Evolutionary conservation across 805 yeast genomes (phyloP).

Genomic region (Brettanomyces sp.): DNA sequence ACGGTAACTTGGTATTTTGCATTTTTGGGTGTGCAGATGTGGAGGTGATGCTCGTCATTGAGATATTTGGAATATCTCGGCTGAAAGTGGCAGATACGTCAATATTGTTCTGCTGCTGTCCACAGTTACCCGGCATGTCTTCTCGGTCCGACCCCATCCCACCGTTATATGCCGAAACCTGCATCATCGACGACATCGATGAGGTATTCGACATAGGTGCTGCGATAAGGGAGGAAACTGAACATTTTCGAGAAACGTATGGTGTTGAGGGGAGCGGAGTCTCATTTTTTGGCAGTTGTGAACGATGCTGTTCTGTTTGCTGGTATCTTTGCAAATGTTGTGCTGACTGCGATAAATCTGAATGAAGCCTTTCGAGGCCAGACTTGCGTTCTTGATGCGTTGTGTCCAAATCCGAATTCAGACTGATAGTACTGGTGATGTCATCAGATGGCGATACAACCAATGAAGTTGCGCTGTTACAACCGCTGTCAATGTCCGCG

Average conservation of each 20-base stretch:
- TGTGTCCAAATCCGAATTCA: not conserved
- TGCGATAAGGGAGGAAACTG: not conserved
- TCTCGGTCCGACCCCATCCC: too few species aligned
- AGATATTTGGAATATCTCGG: too few species aligned
- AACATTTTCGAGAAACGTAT: not conserved
- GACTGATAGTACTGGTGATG: not conserved
- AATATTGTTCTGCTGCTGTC: too few species aligned
- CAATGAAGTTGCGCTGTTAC: not conserved
- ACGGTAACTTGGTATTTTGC: too few species aligned
- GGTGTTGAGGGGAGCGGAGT: not conserved
- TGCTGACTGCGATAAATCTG: too few species aligned
- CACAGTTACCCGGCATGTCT: too few species aligned
- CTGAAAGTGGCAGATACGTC: too few species aligned
- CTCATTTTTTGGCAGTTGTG: too few species aligned
- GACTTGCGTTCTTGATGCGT: too few species aligned
- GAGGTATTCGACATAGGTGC: not conserved
- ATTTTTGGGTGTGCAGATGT: too few species aligned
- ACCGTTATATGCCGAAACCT: not conserved
- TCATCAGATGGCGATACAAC: conserved; percentile 1
- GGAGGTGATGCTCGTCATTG: too few species aligned
- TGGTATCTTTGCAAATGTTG: not conserved
- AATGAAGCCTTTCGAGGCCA: too few species aligned
- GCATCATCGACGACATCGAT: not conserved
- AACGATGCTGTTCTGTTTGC: not conserved
- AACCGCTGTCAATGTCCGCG: not conserved